Percentiles rank a stretch among this genome's conserved stretches.
These are phyloP conservation scores for Rhexocercosporidium sp. DNA, from an alignment of 2,329 filamentous ascomycete genomes.

Conservation along the genomic window DNA sequence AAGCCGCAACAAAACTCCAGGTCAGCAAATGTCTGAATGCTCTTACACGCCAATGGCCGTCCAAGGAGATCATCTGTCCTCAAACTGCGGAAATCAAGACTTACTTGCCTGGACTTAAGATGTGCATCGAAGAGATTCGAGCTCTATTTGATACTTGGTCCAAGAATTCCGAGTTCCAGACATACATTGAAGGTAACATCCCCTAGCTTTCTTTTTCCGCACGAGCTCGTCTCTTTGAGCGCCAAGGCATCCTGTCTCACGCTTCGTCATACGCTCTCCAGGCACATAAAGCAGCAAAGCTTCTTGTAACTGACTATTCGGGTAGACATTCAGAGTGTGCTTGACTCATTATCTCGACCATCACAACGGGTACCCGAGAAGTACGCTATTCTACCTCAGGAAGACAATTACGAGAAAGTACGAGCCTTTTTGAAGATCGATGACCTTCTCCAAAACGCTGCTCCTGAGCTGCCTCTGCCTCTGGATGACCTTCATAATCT, in stretches of 20 bases:
- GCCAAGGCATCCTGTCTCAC: not conserved
- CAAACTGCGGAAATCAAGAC: constrained; percentile 3
- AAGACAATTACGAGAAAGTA: not conserved
- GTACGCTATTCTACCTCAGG: constrained; percentile 17
- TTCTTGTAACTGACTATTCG: not conserved
- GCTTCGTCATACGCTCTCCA: not conserved
- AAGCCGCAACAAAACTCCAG: constrained; percentile 12
- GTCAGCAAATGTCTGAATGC: constrained; percentile 9
- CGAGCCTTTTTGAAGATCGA: constrained; percentile 16
- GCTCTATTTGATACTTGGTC: constrained; percentile 14
- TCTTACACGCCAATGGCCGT: constrained; percentile 15
- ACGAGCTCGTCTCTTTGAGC: not conserved
- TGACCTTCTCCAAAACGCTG: constrained; percentile 20
- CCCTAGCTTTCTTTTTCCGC: not conserved
- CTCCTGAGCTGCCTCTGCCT: constrained; percentile 18
- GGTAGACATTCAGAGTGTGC: constrained; percentile 19
- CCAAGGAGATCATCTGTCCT: constrained; percentile 8
- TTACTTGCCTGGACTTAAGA: constrained; percentile 16
- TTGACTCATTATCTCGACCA: constrained; percentile 17
- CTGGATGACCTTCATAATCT: constrained; percentile 13
- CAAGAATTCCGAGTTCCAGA: constrained; percentile 20
- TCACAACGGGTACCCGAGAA: constrained; percentile 3
- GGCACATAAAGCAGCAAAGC: not conserved
- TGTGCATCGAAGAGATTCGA: constrained; percentile 1
- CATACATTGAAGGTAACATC: constrained; percentile 10